Evolutionary conservation across 495 filamentous ascomycete genomes (phyloP).

Genomic region (Hypoxylon intermedium): DNA sequence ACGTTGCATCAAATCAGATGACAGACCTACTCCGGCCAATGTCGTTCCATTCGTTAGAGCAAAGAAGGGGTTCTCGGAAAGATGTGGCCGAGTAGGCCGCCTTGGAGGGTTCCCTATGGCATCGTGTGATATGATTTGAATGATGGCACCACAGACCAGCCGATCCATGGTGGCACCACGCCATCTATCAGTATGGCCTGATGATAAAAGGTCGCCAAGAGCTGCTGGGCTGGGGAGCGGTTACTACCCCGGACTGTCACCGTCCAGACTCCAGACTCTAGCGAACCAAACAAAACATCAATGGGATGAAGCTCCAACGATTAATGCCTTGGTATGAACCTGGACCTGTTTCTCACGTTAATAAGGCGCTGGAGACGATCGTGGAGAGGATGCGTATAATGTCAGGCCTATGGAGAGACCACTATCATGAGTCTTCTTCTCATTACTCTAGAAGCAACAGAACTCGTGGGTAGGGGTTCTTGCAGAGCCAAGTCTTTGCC

Average conservation of each 20-base stretch:
- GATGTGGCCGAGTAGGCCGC: constrained; percentile 15
- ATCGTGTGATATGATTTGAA: constrained; percentile 29
- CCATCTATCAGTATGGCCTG: constrained; percentile 24
- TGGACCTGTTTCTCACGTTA: background rate
- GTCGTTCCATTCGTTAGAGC: constrained; percentile 29
- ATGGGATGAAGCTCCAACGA: constrained; percentile 15
- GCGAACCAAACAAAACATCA: constrained; percentile 24
- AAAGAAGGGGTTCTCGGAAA: constrained; percentile 27
- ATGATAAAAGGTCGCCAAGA: constrained; percentile 32
- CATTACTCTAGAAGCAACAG: background rate
- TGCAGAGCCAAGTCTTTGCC: constrained; percentile 16
- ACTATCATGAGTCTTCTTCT: background rate
- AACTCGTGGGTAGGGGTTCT: constrained; percentile 29
- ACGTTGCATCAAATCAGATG: constrained; percentile 27
- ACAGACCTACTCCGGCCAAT: constrained; percentile 28
- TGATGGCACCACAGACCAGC: constrained; percentile 24
- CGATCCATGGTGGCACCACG: constrained; percentile 30
- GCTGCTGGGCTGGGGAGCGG: constrained; percentile 18
- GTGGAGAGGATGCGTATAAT: constrained; percentile 6
- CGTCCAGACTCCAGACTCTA: no score
- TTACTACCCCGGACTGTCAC: constrained; percentile 16
- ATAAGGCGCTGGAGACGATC: constrained; percentile 1
- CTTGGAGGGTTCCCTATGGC: constrained; percentile 8
- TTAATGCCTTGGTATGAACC: background rate
- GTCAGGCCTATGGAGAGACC: constrained; percentile 2